Evolutionary conservation across 1,139 yeast genomes (phyloP), one percentile per base, ranked within the genome.

Genomic region (Hyphopichia wangnamkhiaoensis): DNA sequence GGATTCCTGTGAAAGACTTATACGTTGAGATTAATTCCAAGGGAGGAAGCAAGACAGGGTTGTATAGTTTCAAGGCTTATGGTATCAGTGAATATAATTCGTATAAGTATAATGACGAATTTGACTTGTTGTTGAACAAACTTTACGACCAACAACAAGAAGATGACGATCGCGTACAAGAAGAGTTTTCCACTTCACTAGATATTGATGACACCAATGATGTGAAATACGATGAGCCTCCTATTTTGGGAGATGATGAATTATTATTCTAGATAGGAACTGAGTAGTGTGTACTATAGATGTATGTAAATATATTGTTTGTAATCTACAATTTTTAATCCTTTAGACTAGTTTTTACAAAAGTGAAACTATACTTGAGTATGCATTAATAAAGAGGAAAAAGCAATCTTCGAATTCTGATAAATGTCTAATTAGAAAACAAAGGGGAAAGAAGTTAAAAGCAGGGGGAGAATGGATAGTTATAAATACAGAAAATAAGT

Each of bases 21-120:
- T 71, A 65, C 49, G 34, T 73, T 19, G 68, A 68, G 40, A 53
- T 73, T 23, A 50, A 45, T 24, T 46, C 60, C 3, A 43, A 43
- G 15, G 33, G 38, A 12, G 44, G 50, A 4, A 51, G 58, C 1
- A 34, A 37, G 4, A 51, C 62, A n/a, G 62, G 60, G 10, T 46
- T 69, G 34, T 56, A 47, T 33, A 59, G 56, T 36, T 33, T 71
- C 23, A 63, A 67, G 47, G 72, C 62, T 0, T 71, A 64, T 45
- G 78, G 78, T 2, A 59, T 71, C 16, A 61, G 61, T 33, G 73
- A 68, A 41, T 50, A 53, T 32, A 53, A 60, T 41, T 52, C 68
- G 10, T 58, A 56, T 41, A 61, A 56, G 40, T 58, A 61, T 39
- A 44, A 44, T 17, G 52, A 60, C 26, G 61, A 63, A 26, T 53